Conservation (phyloP, 208 protist species). For the Trypanosoma platydactyli region DNA sequence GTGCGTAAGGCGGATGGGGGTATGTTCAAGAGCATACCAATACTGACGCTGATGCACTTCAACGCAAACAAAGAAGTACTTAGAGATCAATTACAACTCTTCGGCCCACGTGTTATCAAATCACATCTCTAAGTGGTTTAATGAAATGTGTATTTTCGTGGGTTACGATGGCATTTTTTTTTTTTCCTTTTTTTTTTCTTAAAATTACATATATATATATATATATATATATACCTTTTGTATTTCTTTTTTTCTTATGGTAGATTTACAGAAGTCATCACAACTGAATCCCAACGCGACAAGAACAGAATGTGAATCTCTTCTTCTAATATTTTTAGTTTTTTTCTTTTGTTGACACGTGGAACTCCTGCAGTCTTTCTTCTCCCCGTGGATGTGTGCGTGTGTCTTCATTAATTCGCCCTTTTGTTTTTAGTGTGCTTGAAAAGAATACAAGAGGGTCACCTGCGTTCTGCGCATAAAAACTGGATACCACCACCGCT, state of each 20-base stretch:
- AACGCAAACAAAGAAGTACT: constrained; percentile 38
- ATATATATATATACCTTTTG: too few relatives aligned
- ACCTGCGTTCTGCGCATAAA: too few relatives aligned
- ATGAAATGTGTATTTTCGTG: not conserved
- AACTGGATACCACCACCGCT: too few relatives aligned
- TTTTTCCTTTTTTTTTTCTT: constrained; percentile 22
- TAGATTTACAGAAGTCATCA: too few relatives aligned
- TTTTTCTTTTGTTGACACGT: constrained; percentile 24
- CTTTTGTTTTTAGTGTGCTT: not conserved
- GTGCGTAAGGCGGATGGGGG: constrained; percentile 53
- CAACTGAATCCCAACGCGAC: too few relatives aligned
- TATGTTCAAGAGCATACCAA: constrained; percentile 47
- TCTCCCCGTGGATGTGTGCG: not conserved
- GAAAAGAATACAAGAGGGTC: constrained; percentile 3
- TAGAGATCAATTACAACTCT: constrained; percentile 8
- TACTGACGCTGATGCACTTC: constrained; percentile 80
- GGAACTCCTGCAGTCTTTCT: not conserved
- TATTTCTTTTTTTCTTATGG: constrained; percentile 28
- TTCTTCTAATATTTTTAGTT: constrained; percentile 16
- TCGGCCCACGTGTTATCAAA: not conserved
- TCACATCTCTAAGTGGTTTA: constrained; percentile 1
- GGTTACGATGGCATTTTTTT: not conserved
- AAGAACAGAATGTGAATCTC: too few relatives aligned
- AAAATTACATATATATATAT: too few relatives aligned
- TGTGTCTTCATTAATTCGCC: not conserved